Conservation (phyloP, 768 basidiomycete species). For the Lactarius evosmus region DNA sequence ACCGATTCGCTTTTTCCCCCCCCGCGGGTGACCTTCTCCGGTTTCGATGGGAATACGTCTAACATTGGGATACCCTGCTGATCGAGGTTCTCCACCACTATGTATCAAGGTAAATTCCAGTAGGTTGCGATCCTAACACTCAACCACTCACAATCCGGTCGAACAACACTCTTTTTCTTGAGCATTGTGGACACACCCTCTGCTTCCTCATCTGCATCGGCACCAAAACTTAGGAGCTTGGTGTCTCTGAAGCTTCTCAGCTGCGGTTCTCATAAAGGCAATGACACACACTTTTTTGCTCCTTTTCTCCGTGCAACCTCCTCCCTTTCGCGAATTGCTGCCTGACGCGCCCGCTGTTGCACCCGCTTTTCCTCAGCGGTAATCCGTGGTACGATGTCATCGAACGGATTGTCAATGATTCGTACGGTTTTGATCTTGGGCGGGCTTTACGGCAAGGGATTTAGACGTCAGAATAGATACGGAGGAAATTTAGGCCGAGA, state of each 20-base stretch:
- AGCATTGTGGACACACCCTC: constrained; percentile 55
- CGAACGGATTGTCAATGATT: constrained; percentile 91
- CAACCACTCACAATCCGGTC: constrained; percentile 71
- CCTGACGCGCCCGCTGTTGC: constrained; percentile 78
- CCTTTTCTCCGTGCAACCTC: constrained; percentile 66
- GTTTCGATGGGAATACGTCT: constrained; percentile 12
- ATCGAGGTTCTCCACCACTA: constrained; percentile 39
- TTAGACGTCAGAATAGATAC: constrained; percentile 6
- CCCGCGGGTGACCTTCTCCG: background rate
- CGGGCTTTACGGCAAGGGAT: constrained; percentile 49
- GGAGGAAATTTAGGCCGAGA: background rate
- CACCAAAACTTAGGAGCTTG: constrained; percentile 85
- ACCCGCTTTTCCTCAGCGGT: constrained; percentile 88
- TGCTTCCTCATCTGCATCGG: constrained; percentile 57
- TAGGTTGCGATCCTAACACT: background rate
- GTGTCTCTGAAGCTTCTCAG: constrained; percentile 59
- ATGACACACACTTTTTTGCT: constrained; percentile 66
- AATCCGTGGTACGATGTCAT: constrained; percentile 93
- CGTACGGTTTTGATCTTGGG: constrained; percentile 85
- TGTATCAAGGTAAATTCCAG: background rate
- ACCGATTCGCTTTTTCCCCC: constrained; percentile 15
- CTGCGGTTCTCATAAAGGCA: background rate
- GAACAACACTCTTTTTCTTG: constrained; percentile 78
- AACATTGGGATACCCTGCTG: constrained; percentile 25
- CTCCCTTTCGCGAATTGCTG: constrained; percentile 73